Conservation (phyloP, 2,329 filamentous ascomycete species). For the Lecanoromycetidae sp. region DNA sequence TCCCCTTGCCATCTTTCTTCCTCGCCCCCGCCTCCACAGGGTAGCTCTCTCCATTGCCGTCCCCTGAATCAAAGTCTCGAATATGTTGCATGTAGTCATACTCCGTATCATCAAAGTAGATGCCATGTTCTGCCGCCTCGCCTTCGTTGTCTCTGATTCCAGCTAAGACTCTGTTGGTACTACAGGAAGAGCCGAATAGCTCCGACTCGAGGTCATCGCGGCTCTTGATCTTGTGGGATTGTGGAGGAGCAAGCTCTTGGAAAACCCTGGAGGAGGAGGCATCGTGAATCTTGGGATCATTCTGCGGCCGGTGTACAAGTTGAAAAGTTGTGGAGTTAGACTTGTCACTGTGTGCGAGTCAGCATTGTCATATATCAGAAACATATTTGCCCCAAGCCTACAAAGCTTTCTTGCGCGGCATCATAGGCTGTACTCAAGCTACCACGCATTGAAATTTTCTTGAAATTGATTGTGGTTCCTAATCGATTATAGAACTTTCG, state of each 20-base stretch:
- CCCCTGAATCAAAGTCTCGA: constrained; percentile 63
- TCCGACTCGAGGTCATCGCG: constrained; percentile 65
- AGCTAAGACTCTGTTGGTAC: neutral
- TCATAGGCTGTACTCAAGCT: constrained; percentile 33
- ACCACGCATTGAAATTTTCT: neutral
- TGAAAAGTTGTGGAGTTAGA: constrained; percentile 87
- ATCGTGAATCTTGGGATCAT: constrained; percentile 95
- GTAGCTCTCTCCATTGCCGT: constrained; percentile 55
- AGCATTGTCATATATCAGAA: constrained; percentile 19
- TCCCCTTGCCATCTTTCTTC: constrained; percentile 46
- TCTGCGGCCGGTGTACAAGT: constrained; percentile 89
- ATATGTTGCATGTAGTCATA: constrained; percentile 99
- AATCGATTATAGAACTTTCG: neutral
- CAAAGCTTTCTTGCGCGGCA: constrained; percentile 70
- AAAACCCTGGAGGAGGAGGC: constrained; percentile 80
- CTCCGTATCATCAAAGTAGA: constrained; percentile 87
- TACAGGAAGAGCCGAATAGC: constrained; percentile 32
- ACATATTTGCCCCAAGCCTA: constrained; percentile 29
- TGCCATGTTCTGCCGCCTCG: constrained; percentile 83
- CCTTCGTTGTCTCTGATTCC: constrained; percentile 78
- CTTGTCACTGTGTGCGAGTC: constrained; percentile 53
- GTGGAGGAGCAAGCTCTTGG: constrained; percentile 46
- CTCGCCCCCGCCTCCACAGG: constrained; percentile 60
- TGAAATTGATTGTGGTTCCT: neutral
- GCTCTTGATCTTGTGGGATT: constrained; percentile 44